Conservation (phyloP, 768 basidiomycete genomes). For the Rhodocollybia butyracea region DNA sequence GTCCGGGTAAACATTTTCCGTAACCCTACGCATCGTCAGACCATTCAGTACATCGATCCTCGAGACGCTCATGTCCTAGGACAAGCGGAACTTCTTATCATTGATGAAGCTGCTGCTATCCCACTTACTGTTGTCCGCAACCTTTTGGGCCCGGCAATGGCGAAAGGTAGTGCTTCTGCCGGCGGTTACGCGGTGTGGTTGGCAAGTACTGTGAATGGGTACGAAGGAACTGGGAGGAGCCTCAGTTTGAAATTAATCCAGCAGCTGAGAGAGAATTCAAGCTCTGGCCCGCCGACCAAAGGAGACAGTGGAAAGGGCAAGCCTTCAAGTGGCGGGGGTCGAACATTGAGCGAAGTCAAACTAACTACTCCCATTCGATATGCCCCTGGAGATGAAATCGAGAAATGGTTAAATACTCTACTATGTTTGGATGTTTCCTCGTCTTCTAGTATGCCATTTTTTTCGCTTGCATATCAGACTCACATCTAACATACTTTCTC, state of each 20-base stretch:
- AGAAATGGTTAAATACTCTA: constrained; percentile 89
- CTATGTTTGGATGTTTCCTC: constrained; percentile 81
- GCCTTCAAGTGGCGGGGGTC: constrained; percentile 57
- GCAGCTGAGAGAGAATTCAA: constrained; percentile 89
- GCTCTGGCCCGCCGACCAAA: constrained; percentile 35
- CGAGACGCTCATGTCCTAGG: constrained; percentile 97
- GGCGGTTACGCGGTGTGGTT: constrained; percentile 87
- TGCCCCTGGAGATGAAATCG: constrained; percentile 78
- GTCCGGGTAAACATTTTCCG: constrained; percentile 9
- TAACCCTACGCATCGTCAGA: constrained; percentile 4
- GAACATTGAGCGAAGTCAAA: constrained; percentile 89
- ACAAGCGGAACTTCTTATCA: constrained; percentile 95
- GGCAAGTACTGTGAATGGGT: constrained; percentile 99
- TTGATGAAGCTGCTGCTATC: constrained; percentile 98
- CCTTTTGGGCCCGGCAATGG: constrained; percentile 71
- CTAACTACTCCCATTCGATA: constrained; percentile 96
- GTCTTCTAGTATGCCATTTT: background rate
- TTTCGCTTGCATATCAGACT: background rate
- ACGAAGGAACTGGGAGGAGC: constrained; percentile 98
- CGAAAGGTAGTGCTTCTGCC: constrained; percentile 3
- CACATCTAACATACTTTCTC: constrained; percentile 24
- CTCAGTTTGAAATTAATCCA: constrained; percentile 97
- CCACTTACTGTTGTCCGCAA: constrained; percentile 94
- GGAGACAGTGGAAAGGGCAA: constrained; percentile 55
- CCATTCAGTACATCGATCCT: constrained; percentile 90